phyloP scores from a whole-genome alignment of 768 basidiomycete species.

The Trametes cingulata region DNA sequence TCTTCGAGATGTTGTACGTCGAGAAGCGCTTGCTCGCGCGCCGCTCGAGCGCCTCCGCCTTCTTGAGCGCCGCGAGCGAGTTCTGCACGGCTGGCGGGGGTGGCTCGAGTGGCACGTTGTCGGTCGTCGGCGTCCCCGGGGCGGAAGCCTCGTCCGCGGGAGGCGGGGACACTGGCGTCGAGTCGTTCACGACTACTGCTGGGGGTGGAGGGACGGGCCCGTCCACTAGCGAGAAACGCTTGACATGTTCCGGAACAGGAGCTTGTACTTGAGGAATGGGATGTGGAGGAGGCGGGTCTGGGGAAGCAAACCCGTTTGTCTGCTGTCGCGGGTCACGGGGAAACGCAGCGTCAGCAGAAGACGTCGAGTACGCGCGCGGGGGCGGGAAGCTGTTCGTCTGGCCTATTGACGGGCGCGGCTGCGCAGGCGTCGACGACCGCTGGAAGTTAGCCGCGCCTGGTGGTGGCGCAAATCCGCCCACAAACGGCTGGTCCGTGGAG shows the following conservation, averaged over 20 bases:
- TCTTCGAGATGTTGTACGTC: conserved; percentile 91
- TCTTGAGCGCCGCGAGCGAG: conserved; percentile 86
- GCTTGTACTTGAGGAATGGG: conserved; percentile 15
- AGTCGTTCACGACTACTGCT: conserved; percentile 54
- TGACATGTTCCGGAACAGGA: conserved; percentile 59
- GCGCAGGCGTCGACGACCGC: conserved; percentile 26
- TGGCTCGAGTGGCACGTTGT: conserved; percentile 33
- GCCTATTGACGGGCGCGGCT: conserved; percentile 10
- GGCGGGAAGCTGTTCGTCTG: conserved; percentile 8
- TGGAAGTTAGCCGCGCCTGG: conserved; percentile 6
- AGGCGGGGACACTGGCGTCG: conserved; percentile 30
- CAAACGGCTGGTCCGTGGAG: conserved; percentile 41
- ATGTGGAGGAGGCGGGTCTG: neutral
- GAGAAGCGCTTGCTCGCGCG: conserved; percentile 96
- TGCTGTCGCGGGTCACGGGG: conserved; percentile 18
- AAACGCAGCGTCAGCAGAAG: conserved; percentile 13
- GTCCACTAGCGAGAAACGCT: conserved; percentile 80
- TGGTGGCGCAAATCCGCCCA: conserved; percentile 50
- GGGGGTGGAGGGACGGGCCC: conserved; percentile 56
- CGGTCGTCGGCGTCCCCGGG: conserved; percentile 19
- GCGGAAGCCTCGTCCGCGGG: neutral
- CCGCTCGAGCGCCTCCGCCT: conserved; percentile 82
- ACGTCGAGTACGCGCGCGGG: conserved; percentile 21
- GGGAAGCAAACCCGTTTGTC: conserved; percentile 16
- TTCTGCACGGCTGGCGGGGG: conserved; percentile 65